Conservation (phyloP, 345 rosid genomes). For the Ricinus communis region DNA sequence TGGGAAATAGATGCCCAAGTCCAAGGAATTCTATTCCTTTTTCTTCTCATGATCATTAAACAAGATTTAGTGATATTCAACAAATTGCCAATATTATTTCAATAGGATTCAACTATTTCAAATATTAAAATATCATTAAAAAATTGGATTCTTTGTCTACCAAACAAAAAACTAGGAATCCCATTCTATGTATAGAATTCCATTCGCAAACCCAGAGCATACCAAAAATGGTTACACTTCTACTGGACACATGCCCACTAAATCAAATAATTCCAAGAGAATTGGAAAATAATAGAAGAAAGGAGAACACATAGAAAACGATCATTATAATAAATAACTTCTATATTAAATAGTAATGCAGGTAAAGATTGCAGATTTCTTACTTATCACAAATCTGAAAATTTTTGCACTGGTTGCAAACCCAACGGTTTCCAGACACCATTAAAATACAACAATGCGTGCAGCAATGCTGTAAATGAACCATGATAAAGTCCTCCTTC, state of each 20-base stretch:
- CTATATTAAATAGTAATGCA: constrained; percentile 10
- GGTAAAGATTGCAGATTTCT: constrained; percentile 32
- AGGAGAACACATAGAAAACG: background rate
- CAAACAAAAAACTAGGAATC: no score
- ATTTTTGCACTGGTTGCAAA: constrained; percentile 88
- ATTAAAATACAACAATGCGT: constrained; percentile 82
- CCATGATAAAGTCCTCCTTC: constrained; percentile 99
- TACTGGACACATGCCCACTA: background rate
- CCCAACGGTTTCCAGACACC: constrained; percentile 91
- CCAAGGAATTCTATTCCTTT: no score
- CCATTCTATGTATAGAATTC: no score
- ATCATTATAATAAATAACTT: background rate
- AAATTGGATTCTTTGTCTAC: no score
- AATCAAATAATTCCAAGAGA: background rate
- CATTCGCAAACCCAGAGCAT: no score
- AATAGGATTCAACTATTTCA: no score
- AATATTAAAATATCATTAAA: no score
- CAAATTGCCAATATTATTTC: no score
- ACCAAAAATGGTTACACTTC: background rate
- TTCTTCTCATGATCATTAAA: no score
- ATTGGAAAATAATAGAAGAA: background rate
- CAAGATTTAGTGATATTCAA: no score
- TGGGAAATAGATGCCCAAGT: no score
- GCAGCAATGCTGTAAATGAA: constrained; percentile 93
- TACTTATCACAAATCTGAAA: constrained; percentile 94